These are phyloP conservation scores for Paraglomus brasilianum DNA, from an alignment of 192 early-diverging fungal species.

Conservation along the genomic window DNA sequence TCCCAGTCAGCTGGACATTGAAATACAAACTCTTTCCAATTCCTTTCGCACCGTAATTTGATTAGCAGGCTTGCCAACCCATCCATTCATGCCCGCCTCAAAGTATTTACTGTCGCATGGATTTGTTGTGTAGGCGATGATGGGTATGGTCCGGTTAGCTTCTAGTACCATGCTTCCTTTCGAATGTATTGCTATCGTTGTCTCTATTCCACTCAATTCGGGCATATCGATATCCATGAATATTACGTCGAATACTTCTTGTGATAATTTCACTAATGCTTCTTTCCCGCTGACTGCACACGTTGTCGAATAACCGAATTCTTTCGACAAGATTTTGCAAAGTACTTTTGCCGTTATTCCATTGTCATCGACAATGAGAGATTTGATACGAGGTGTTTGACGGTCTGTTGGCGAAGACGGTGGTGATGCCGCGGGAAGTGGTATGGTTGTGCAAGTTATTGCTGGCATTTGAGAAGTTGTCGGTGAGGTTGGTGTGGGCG, in stretches of 20 bases:
- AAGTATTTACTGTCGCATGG: constrained; percentile 43
- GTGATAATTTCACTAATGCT: constrained; percentile 47
- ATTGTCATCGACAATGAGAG: constrained; percentile 70
- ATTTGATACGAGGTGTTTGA: constrained; percentile 31
- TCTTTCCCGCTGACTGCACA: constrained; percentile 49
- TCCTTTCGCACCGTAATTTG: constrained; percentile 9
- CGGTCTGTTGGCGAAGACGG: too few species aligned
- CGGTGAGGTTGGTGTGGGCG: too few species aligned
- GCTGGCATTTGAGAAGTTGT: too few species aligned
- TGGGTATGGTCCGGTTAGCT: constrained; percentile 55
- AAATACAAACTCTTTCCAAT: constrained; percentile 18
- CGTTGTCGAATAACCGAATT: constrained; percentile 47
- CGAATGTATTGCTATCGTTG: constrained; percentile 54
- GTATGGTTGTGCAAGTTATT: too few species aligned
- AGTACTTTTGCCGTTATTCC: constrained; percentile 62
- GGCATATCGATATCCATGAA: constrained; percentile 76
- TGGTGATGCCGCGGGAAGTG: too few species aligned
- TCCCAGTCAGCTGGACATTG: neutral
- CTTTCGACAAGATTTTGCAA: constrained; percentile 53
- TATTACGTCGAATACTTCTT: constrained; percentile 54
- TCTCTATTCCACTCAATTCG: constrained; percentile 59
- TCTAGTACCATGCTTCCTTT: constrained; percentile 38
- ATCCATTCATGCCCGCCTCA: constrained; percentile 23
- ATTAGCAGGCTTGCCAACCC: constrained; percentile 26
- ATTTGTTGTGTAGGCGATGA: constrained; percentile 66